phyloP scores from a whole-genome alignment of 2,329 filamentous ascomycete genomes.

The Talaromyces sp. region DNA sequence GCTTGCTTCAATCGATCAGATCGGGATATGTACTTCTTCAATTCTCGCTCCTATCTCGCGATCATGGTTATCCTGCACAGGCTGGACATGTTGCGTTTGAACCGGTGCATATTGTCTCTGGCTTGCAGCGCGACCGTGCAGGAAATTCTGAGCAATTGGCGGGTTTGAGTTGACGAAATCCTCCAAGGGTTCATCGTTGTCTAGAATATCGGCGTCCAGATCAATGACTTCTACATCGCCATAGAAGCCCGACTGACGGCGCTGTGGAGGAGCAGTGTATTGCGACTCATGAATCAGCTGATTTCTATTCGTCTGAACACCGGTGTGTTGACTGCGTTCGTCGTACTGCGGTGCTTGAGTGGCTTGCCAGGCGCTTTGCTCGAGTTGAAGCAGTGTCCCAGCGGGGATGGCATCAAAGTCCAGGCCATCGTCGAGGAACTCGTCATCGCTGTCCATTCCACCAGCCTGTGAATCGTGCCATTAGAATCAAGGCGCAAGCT shows the following conservation, averaged over 20 bases:
- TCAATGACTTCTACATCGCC: constrained; percentile 45
- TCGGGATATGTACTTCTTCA: constrained; percentile 28
- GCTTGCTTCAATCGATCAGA: not conserved
- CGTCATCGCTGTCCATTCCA: constrained; percentile 51
- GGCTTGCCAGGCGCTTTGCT: constrained; percentile 47
- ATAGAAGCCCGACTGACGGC: constrained; percentile 40
- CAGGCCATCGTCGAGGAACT: constrained; percentile 49
- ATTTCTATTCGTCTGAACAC: constrained; percentile 3
- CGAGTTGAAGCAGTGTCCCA: constrained; percentile 44
- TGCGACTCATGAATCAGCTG: not conserved
- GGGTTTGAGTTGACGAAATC: constrained; percentile 2
- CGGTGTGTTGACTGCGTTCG: not conserved
- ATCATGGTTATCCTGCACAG: constrained; percentile 12
- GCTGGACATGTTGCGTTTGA: not conserved
- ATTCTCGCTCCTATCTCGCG: constrained; percentile 23
- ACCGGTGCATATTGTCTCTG: not conserved
- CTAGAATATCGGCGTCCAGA: constrained; percentile 43
- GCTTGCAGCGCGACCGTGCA: not conserved
- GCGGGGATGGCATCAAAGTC: constrained; percentile 48
- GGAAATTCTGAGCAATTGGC: not conserved
- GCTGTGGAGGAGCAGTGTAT: constrained; percentile 4
- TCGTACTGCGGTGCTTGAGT: constrained; percentile 33
- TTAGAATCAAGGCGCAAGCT: constrained; percentile 27
- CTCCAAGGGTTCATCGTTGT: constrained; percentile 25
- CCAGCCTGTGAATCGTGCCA: constrained; percentile 31